These are phyloP conservation scores for Aspergillus texensis DNA, from an alignment of 2,329 filamentous ascomycete genomes.

Conservation along the genomic window DNA sequence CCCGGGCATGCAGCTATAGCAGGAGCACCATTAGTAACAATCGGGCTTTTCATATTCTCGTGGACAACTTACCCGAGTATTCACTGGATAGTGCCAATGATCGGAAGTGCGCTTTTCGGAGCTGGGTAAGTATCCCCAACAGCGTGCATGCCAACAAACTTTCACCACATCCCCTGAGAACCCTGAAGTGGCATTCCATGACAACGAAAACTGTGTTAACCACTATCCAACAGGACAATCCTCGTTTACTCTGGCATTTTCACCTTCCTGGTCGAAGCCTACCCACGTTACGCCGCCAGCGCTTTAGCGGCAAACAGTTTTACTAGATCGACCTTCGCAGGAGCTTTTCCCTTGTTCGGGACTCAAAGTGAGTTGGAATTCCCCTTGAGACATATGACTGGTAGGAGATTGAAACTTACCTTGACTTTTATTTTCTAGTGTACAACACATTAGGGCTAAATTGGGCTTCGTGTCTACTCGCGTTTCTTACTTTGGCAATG, in stretches of 20 bases:
- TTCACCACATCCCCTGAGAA: conserved; percentile 10
- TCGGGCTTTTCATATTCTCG: conserved; percentile 84
- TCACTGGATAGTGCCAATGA: conserved; percentile 76
- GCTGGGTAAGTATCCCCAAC: conserved; percentile 58
- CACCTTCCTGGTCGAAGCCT: conserved; percentile 75
- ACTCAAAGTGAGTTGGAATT: conserved; percentile 50
- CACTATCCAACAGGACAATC: conserved; percentile 59
- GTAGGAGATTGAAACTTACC: not conserved
- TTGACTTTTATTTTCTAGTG: conserved; percentile 34
- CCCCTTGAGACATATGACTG: too few species aligned
- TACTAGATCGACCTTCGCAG: conserved; percentile 77
- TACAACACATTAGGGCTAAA: conserved; percentile 49
- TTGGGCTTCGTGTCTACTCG: conserved; percentile 50
- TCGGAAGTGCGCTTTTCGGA: conserved; percentile 72
- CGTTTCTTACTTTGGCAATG: conserved; percentile 49
- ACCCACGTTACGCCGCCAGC: conserved; percentile 51
- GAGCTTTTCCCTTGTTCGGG: conserved; percentile 75
- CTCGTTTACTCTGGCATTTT: conserved; percentile 83
- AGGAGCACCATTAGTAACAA: conserved; percentile 74
- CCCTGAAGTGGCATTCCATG: not conserved
- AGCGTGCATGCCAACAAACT: not conserved
- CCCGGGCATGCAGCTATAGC: conserved; percentile 53
- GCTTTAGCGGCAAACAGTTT: conserved; percentile 85
- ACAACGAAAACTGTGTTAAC: not conserved
- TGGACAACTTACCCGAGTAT: conserved; percentile 76